Base-by-base conservation (phyloP, 768 basidiomycete species). In the Boletus subparvulus region DNA sequence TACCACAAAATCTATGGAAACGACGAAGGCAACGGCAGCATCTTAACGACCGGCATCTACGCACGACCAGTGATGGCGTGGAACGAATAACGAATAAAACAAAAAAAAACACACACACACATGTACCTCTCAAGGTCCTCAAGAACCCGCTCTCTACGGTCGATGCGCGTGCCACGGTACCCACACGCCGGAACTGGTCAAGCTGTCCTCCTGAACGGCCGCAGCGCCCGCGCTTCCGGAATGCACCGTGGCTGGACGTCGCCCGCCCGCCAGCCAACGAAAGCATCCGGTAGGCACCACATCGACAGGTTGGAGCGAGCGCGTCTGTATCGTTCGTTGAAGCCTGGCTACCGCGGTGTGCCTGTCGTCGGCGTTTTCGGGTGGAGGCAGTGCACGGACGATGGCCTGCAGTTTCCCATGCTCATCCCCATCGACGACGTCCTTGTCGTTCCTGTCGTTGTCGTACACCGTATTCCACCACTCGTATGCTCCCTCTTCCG, bases 241-340 rank as follows among this genome's bases (percentile, higher is more conserved):
- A 36, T 35, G 35, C 33, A 56, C 1, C 14, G 50, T 67, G 49
- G 44, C 24, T 0, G 50, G 8, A 12, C 58, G 66, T 47, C 40
- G 48, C 13, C 52, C 40, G 17, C 58, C 60, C 2, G 28, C 37
- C 12, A 68, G 26, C 64, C 66, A 63, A 1, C 39, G n/a, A 52
- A 69, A 65, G 33, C 67, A 70, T 16, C 67, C 67, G 1, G 43
- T 30, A 3, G 64, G 56, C 11, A 32, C 42, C 1, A 61, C 49
- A 3, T 70, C 63, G 30, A 70, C 52, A 11, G 67, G 67, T 16
- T 65, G 61, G 2, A 69, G 40, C 47, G 68, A 32, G 4, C 67
- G 61, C 35, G 61, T 70, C 53, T 65, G 61, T 16, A 69, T 64
- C 43, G 52, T 24, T 4, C 39, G 53, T 32, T 40, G 58, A 10